Evolutionary conservation across 257 asterid genomes (phyloP).

Genomic region (Plantago elongata): DNA sequence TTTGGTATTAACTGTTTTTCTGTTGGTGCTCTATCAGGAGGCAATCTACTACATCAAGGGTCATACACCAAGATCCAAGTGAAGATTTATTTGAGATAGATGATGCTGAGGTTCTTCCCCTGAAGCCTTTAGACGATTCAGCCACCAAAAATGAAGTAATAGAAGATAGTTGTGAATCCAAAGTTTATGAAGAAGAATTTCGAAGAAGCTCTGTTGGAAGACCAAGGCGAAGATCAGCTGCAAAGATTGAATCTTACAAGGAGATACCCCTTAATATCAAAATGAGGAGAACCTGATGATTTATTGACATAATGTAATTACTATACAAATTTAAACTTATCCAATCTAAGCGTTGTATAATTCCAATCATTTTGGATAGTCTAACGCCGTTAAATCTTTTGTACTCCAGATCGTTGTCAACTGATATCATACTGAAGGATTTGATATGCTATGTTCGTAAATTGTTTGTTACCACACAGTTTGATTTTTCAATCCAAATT

Average conservation of each 20-base stretch:
- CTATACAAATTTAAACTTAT: no score
- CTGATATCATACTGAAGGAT: no score
- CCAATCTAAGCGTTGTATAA: no score
- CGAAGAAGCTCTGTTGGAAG: constrained; percentile 55
- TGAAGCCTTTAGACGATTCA: constrained; percentile 18
- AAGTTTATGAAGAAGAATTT: constrained; percentile 25
- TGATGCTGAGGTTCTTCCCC: constrained; percentile 27
- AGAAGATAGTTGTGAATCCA: constrained; percentile 16
- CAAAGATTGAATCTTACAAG: constrained; percentile 73
- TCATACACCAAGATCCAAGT: constrained; percentile 30
- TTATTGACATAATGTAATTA: no score
- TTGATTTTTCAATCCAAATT: no score
- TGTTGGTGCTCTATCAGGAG: constrained; percentile 57
- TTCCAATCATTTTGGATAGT: no score
- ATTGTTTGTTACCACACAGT: no score
- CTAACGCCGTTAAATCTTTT: no score
- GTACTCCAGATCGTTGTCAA: no score
- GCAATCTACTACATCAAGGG: constrained; percentile 39
- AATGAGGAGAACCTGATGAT: constrained; percentile 47
- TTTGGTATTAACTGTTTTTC: background rate
- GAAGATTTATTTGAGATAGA: constrained; percentile 56
- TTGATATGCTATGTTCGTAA: no score
- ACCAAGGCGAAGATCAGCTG: constrained; percentile 64
- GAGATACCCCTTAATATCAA: constrained; percentile 67
- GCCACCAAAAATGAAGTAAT: background rate